A percentile compares a stretch with the other conserved stretches of the same genome.
These are phyloP conservation scores for Mucor plumbeus DNA, from an alignment of 371 early-diverging fungal genomes.

Conservation along the genomic window DNA sequence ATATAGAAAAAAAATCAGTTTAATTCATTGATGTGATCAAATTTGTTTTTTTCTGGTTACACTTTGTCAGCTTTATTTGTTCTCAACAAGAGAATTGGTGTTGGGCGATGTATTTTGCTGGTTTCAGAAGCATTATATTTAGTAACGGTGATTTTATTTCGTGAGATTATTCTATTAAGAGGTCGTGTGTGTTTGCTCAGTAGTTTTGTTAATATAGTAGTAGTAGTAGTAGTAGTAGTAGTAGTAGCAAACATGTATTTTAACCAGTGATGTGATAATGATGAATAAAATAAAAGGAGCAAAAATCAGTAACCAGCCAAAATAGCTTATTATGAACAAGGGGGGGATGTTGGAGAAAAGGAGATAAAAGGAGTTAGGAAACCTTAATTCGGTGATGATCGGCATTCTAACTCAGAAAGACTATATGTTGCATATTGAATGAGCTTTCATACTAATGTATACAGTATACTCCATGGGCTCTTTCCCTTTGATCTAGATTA, in stretches of 20 bases:
- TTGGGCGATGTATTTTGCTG: constrained; percentile 21
- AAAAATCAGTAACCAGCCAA: background rate
- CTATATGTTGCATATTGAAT: background rate
- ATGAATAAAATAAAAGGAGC: background rate
- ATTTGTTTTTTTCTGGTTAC: background rate
- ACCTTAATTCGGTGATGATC: constrained; percentile 2
- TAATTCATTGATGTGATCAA: background rate
- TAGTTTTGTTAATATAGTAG: background rate
- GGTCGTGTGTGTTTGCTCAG: background rate
- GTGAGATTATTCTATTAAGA: background rate
- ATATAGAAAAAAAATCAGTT: background rate
- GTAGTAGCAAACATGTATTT: background rate
- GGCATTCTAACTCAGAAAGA: background rate
- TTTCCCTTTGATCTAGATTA: background rate
- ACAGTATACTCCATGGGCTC: background rate
- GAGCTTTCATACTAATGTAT: background rate
- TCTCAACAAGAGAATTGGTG: constrained; percentile 25
- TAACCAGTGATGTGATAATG: constrained; percentile 1
- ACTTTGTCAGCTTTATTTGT: constrained; percentile 13
- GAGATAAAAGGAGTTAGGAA: background rate
- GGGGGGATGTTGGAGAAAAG: background rate
- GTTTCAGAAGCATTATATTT: constrained; percentile 13
- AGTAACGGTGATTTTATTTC: constrained; percentile 13
- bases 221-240: background rate
- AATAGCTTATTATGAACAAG: background rate